Evolutionary conservation across 1,139 yeast genomes (phyloP).

Genomic region (Candida pseudoviswanathii): DNA sequence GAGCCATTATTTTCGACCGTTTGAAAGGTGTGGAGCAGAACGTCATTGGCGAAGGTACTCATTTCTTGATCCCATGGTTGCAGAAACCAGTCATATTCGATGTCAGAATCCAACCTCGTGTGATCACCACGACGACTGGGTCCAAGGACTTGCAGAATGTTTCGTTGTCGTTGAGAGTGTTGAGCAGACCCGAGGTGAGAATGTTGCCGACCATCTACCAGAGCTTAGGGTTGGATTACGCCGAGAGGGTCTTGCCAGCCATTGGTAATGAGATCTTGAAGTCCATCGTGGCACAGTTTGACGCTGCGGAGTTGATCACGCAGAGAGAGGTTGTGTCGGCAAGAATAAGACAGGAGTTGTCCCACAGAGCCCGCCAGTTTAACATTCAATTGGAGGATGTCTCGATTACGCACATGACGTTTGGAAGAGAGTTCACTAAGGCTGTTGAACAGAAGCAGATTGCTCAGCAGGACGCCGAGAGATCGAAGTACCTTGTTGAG

Average conservation of each 20-base stretch:
- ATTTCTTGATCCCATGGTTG: conserved; percentile 93
- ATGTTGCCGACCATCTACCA: conserved; percentile 87
- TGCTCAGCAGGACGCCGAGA: conserved; percentile 99
- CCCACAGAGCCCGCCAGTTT: conserved; percentile 84
- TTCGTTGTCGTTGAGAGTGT: conserved; percentile 85
- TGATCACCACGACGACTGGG: conserved; percentile 93
- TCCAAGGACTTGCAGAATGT: conserved; percentile 97
- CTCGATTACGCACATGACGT: conserved; percentile 96
- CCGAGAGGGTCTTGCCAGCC: conserved; percentile 95
- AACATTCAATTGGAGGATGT: conserved; percentile 94
- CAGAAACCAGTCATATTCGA: conserved; percentile 89
- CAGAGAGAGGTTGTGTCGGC: conserved; percentile 95
- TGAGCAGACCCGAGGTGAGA: conserved; percentile 90
- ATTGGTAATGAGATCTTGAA: conserved; percentile 96
- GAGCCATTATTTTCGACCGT: conserved; percentile 96
- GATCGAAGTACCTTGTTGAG: conserved; percentile 92
- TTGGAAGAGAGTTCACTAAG: conserved; percentile 95
- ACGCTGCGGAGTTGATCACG: conserved; percentile 96
- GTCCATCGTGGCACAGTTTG: conserved; percentile 95
- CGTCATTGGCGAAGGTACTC: conserved; percentile 96
- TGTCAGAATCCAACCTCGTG: conserved; percentile 89
- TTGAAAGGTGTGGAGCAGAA: conserved; percentile 81
- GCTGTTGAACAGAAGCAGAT: conserved; percentile 99
- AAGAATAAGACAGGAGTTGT: conserved; percentile 84
- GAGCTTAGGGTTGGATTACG: conserved; percentile 89